A percentile compares a stretch with the other conserved stretches of the same genome.
Conservation (phyloP, 768 basidiomycete species). For the Termitomyces sp. region DNA sequence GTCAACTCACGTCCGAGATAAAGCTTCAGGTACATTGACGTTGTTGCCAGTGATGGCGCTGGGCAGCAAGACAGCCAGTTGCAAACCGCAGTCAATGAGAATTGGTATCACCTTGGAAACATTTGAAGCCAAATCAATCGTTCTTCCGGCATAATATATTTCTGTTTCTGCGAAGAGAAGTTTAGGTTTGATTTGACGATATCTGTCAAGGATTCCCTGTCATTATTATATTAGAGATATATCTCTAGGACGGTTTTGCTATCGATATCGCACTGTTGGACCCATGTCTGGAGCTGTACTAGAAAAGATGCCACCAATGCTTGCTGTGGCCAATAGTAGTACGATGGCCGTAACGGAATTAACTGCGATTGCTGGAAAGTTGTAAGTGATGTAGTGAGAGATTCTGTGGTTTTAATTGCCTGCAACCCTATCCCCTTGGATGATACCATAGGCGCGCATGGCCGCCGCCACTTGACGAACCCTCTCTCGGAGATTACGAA, state of each 20-base stretch:
- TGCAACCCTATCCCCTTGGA: constrained; percentile 57
- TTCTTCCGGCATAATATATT: constrained; percentile 54
- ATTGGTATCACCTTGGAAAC: constrained; percentile 43
- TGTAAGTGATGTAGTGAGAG: neutral
- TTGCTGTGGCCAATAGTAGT: constrained; percentile 57
- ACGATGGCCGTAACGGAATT: constrained; percentile 53
- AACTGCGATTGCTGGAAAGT: constrained; percentile 49
- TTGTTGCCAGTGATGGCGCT: constrained; percentile 45
- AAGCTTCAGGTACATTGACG: constrained; percentile 11
- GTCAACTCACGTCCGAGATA: constrained; percentile 26
- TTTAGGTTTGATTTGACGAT: constrained; percentile 62
- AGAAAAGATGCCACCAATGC: constrained; percentile 61
- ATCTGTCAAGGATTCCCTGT: constrained; percentile 41
- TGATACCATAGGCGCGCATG: constrained; percentile 47
- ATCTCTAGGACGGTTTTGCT: neutral
- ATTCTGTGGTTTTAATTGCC: constrained; percentile 29
- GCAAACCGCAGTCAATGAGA: constrained; percentile 39
- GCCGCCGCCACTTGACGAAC: constrained; percentile 54
- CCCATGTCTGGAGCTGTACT: constrained; percentile 73
- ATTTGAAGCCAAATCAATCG: constrained; percentile 45
- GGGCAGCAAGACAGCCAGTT: constrained; percentile 49
- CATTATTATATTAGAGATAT: neutral
- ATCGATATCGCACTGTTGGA: constrained; percentile 29
- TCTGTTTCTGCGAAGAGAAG: constrained; percentile 64
- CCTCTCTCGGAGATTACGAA: constrained; percentile 41